Evolutionary conservation across 1,284 basidiomycete species (phyloP).

Genomic region (Ceratobasidium sp.): DNA sequence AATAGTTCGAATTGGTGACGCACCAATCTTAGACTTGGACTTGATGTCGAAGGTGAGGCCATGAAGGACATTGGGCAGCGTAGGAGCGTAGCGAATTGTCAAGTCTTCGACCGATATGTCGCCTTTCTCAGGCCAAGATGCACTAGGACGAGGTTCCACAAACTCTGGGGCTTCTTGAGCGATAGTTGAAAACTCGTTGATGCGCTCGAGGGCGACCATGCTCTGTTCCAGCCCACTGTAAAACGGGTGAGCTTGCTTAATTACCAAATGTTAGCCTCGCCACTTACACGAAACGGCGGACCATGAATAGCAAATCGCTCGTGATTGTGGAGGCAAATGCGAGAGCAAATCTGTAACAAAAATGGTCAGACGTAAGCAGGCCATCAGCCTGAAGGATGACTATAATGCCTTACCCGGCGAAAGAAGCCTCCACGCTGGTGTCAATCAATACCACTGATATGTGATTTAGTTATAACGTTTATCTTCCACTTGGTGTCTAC

Average conservation of each 20-base stretch:
- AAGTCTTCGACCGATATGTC: slow-evolving; percentile 82
- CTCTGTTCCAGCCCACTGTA: slow-evolving; percentile 80
- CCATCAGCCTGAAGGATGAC: not conserved
- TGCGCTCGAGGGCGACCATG: slow-evolving; percentile 92
- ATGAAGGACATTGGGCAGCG: slow-evolving; percentile 86
- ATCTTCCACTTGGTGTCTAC: not conserved
- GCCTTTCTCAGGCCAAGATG: slow-evolving; percentile 83
- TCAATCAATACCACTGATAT: slow-evolving; percentile 68
- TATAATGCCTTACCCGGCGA: slow-evolving; percentile 65
- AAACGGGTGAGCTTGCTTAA: not conserved
- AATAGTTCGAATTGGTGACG: not conserved
- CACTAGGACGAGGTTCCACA: slow-evolving; percentile 83
- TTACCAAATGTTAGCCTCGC: not conserved
- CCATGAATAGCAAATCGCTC: slow-evolving; percentile 68
- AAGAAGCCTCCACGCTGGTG: slow-evolving; percentile 76
- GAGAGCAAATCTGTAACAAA: slow-evolving; percentile 67
- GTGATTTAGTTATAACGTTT: not conserved
- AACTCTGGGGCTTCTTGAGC: slow-evolving; percentile 81
- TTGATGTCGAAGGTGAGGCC: slow-evolving; percentile 79
- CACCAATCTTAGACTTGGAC: slow-evolving; percentile 63
- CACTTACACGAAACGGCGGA: slow-evolving; percentile 50
- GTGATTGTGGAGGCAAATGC: slow-evolving; percentile 83
- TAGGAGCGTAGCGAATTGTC: slow-evolving; percentile 83
- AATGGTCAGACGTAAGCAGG: slow-evolving; percentile 21
- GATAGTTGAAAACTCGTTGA: slow-evolving; percentile 90